Evolutionary conservation across 108 stramenopile species (phyloP).

Genomic region (Aureococcus anophagefferens): DNA sequence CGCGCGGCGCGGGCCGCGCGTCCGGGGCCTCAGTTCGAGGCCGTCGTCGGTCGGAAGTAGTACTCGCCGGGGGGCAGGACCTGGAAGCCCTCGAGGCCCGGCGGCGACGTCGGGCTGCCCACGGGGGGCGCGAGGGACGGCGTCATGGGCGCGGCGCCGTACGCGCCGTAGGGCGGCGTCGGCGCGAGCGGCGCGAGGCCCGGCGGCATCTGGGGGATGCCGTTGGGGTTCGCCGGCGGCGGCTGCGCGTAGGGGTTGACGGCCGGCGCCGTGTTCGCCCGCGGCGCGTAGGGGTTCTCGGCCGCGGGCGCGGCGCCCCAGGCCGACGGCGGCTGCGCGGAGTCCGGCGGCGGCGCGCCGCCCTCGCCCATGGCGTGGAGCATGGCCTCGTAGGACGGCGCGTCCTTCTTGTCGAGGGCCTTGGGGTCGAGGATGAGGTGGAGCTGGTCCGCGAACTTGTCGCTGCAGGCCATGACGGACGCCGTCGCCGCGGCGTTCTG

Average conservation of each 20-base stretch:
- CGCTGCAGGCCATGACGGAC: neutral
- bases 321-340: neutral
- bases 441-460: neutral
- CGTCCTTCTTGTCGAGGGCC: neutral
- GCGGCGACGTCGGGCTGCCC: too few species aligned
- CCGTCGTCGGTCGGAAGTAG: conserved; percentile 4
- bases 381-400: neutral
- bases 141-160: too few species aligned
- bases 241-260: neutral
- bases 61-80: neutral
- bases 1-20: neutral
- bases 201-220: too few species aligned
- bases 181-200: too few species aligned
- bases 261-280: neutral
- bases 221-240: neutral
- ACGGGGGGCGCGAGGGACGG: too few species aligned
- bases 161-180: too few species aligned
- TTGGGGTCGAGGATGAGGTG: neutral
- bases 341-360: neutral
- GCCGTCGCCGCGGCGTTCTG: neutral
- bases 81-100: too few species aligned
- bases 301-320: neutral
- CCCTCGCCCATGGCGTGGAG: too few species aligned
- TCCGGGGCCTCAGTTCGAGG: conserved; percentile 1
- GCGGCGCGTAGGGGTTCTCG: too few species aligned